These are phyloP conservation scores for Echinochloa phyllopogon DNA, from an alignment of 176 grass and related monocot genomes.

Conservation along the genomic window DNA sequence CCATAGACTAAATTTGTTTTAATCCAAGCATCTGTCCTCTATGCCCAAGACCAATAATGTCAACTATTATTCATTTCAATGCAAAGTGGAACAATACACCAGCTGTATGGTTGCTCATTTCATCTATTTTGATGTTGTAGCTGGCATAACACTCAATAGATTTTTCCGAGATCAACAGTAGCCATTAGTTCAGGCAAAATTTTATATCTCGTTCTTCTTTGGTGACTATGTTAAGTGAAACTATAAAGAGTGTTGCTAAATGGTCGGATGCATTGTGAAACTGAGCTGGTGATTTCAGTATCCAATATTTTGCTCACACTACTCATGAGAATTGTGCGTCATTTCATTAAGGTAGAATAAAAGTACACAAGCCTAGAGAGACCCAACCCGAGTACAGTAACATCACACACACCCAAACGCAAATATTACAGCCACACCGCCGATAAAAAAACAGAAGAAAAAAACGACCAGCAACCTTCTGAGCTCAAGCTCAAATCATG, in stretches of 20 bases:
- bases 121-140: background rate
- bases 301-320: too few species aligned
- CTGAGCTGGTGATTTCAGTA: background rate
- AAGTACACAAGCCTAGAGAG: too few species aligned
- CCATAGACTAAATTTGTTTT: slow-evolving; percentile 4
- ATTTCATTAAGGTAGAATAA: too few species aligned
- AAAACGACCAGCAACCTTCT: too few species aligned
- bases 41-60: slow-evolving; percentile 21
- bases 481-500: too few species aligned
- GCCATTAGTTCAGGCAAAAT: background rate
- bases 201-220: background rate
- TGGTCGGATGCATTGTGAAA: background rate
- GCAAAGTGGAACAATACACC: background rate
- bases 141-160: background rate
- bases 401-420: too few species aligned
- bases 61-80: slow-evolving; percentile 37
- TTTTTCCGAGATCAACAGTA: slow-evolving; percentile 12
- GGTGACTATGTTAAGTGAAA: slow-evolving; percentile 5
- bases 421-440: too few species aligned
- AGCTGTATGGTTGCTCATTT: background rate
- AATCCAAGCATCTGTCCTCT: background rate
- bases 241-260: background rate
- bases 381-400: too few species aligned
- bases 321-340: too few species aligned
- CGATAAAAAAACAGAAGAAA: too few species aligned